A percentile compares a stretch with the other conserved stretches of the same genome.
These are phyloP conservation scores for Ceratocystis harringtonii DNA, from an alignment of 2,329 filamentous ascomycete genomes.

Conservation along the genomic window DNA sequence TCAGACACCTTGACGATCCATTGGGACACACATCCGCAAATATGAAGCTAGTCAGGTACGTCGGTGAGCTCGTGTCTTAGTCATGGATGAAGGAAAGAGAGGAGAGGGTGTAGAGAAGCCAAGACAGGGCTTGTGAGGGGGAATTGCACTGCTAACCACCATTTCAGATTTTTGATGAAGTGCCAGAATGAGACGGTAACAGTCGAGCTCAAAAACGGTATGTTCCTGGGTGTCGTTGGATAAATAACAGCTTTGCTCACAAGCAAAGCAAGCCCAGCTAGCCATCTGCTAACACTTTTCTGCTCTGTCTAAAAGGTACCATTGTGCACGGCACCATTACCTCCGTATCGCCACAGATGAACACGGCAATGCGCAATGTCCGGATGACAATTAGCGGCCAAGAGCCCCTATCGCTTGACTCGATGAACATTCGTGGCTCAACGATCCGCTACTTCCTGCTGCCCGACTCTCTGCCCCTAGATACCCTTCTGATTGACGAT, in stretches of 20 bases:
- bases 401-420: constrained; percentile 75
- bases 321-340: constrained; percentile 95
- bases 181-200: constrained; percentile 97
- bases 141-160: not conserved
- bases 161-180: constrained; percentile 88
- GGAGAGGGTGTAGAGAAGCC: not conserved
- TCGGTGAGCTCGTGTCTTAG: constrained; percentile 18
- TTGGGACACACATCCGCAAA: constrained; percentile 28
- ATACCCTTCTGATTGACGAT: constrained; percentile 92
- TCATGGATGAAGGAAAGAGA: not conserved
- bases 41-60: constrained; percentile 97
- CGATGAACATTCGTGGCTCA: constrained; percentile 91
- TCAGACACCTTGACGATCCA: not conserved
- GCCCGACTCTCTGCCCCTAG: constrained; percentile 84
- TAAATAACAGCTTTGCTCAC: not conserved
- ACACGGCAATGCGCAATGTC: constrained; percentile 85
- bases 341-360: constrained; percentile 96
- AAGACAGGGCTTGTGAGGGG: not conserved
- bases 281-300: not conserved
- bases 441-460: constrained; percentile 96
- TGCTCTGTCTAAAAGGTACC: constrained; percentile 46
- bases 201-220: constrained; percentile 96
- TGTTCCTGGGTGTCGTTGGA: constrained; percentile 18
- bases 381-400: constrained; percentile 90
- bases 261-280: not conserved